These are phyloP conservation scores for Termitomyces sp. DNA, from an alignment of 768 basidiomycete genomes.

Conservation along the genomic window DNA sequence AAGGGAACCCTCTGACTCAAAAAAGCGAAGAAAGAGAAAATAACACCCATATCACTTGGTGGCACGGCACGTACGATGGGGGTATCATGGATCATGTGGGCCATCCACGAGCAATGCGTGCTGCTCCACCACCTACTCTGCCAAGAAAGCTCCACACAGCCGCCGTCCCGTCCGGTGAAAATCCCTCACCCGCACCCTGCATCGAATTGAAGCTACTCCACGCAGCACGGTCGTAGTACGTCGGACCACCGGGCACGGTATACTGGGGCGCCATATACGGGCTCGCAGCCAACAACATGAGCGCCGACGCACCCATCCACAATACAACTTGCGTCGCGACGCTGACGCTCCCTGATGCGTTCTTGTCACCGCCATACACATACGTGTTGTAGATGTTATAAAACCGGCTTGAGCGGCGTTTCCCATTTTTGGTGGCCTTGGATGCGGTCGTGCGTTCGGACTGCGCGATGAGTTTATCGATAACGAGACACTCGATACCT, in stretches of 20 bases:
- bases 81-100: constrained; percentile 46
- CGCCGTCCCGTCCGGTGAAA: constrained; percentile 52
- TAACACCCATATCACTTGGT: too few species aligned
- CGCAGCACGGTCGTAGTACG: constrained; percentile 72
- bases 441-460: constrained; percentile 21
- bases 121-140: constrained; percentile 71
- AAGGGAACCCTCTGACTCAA: background rate
- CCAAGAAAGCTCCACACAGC: constrained; percentile 71
- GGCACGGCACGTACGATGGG: too few species aligned
- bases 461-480: constrained; percentile 62
- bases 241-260: constrained; percentile 60
- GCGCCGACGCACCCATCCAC: constrained; percentile 60
- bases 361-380: constrained; percentile 41
- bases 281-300: constrained; percentile 57
- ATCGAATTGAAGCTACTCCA: constrained; percentile 80
- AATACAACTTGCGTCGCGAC: constrained; percentile 44
- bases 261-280: constrained; percentile 59
- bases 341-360: constrained; percentile 25
- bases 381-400: constrained; percentile 88
- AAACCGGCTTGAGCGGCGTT: constrained; percentile 49
- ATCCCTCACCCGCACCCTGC: constrained; percentile 69
- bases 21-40: background rate
- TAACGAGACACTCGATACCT: constrained; percentile 71
- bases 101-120: constrained; percentile 73
- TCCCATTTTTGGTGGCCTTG: constrained; percentile 17